Evolutionary conservation across 129 eudicot genomes (phyloP), one percentile per base, ranked within the genome.

Genomic region (Sambucus nigra): DNA sequence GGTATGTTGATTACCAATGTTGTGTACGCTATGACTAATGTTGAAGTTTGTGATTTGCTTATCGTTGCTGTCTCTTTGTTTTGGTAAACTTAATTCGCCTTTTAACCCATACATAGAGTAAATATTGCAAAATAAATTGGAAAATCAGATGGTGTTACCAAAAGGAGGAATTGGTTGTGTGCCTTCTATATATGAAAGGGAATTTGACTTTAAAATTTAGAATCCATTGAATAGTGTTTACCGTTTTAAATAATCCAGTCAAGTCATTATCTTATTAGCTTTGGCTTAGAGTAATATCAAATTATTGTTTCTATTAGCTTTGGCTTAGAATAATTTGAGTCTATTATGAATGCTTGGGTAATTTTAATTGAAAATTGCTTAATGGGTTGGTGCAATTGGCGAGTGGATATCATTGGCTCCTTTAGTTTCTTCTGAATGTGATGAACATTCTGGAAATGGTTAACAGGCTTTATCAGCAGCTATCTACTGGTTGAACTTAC

Each of bases 401-500:
- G 40, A 13, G 7, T 18, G 3, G 19, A 14, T 5, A 17, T 27
- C 3, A 18, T 60, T 23, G 23, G 17, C 41, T 40, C n/a, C 29
- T 7, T 59, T 45, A 59, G 51, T 48, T 68, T 60, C 67, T 80
- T 62, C 83, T 70, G 64, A 76, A 72, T 80, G 77, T 84, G 84
- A 75, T 81, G 72, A 69, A 68, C 76, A 76, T 74, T 66, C 73
- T 85, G 64, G 69, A 76, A 79, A 62, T 81, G 78, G 60, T 72
- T 63, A 91, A 78, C 95, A 91, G 98, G 98, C 88, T 91, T 91
- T 73, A 85, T 57, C 75, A 89, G 95, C 93, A 80, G 95, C 98
- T 84, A 67, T 91, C 94, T 85, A 79, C 98, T 85, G 98, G 86
- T 91, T 85, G 86, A 89, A 89, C 89, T 91, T 85, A 81, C 98